Evolutionary conservation across 306 rosid genomes (phyloP).

Genomic region (Neltuma alba): DNA sequence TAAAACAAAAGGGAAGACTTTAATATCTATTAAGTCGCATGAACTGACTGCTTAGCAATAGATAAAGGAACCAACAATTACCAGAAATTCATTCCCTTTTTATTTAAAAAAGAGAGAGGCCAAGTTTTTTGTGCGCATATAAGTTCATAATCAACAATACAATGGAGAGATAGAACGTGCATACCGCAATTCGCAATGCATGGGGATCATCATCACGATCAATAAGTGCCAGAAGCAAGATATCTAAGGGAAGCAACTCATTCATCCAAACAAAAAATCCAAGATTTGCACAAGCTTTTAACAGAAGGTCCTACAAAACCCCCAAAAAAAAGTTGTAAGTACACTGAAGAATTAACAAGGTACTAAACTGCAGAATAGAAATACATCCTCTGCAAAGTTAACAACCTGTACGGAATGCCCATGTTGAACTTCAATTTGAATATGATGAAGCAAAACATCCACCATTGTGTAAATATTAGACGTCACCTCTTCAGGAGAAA

Average conservation of each 20-base stretch:
- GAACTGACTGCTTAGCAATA: not conserved
- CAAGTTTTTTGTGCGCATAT: not conserved
- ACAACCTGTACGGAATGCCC: constrained; percentile 83
- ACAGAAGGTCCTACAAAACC: constrained; percentile 78
- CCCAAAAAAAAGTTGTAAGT: constrained; percentile 21
- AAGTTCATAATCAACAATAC: constrained; percentile 21
- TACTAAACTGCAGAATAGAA: constrained; percentile 20
- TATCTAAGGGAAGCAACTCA: constrained; percentile 97
- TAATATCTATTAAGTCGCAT: not conserved
- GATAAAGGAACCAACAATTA: constrained; percentile 14
- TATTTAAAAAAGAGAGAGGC: not conserved
- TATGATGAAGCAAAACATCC: constrained; percentile 92
- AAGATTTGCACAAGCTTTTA: constrained; percentile 84
- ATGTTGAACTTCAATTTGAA: constrained; percentile 89
- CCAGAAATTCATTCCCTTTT: constrained; percentile 7
- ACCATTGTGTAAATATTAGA: constrained; percentile 95
- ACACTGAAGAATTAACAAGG: constrained; percentile 3
- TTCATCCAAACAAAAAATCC: constrained; percentile 85
- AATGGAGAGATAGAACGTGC: constrained; percentile 31
- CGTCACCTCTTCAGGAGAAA: constrained; percentile 95
- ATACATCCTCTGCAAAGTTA: constrained; percentile 19
- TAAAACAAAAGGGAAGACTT: constrained; percentile 15
- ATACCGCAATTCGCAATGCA: constrained; percentile 93
- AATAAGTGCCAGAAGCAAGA: constrained; percentile 87
- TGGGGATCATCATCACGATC: constrained; percentile 99